A percentile compares a stretch with the other conserved stretches of the same genome.
Evolutionary conservation across 306 rosid genomes (phyloP).

Genomic region (Astragalus glycyphyllos): DNA sequence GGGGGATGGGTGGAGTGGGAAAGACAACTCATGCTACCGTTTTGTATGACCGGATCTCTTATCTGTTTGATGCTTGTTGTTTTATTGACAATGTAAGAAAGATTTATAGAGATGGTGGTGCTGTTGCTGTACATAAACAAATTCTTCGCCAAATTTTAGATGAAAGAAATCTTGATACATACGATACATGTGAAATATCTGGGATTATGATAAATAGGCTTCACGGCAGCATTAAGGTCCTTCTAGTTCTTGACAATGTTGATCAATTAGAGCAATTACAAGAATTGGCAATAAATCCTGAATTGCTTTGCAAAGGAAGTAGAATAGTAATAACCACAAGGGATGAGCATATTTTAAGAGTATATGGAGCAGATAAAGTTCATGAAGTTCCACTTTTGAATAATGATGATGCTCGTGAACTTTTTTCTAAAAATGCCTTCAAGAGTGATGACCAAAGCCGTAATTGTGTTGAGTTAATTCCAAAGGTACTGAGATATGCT

Average conservation of each 20-base stretch:
- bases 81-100: not conserved
- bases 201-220: not conserved
- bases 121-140: not conserved
- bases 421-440: slow-evolving; percentile 36
- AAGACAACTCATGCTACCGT: slow-evolving; percentile 21
- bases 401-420: not conserved
- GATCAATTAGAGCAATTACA: not conserved
- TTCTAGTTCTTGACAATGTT: slow-evolving; percentile 11
- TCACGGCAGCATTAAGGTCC: not conserved
- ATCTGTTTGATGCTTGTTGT: slow-evolving; percentile 19
- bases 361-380: not conserved
- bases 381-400: slow-evolving; percentile 2
- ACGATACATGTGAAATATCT: not conserved
- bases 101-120: not conserved
- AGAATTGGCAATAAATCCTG: not conserved
- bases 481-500: not conserved
- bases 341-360: not conserved
- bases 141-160: not conserved
- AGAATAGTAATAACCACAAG: slow-evolving; percentile 4
- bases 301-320: not conserved
- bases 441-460: not conserved
- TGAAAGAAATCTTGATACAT: not conserved
- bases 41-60: slow-evolving; percentile 16
- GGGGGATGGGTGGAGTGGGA: slow-evolving; percentile 31
- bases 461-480: not conserved